A percentile compares a stretch with the other conserved stretches of the same genome.
Evolutionary conservation across 345 rosid species (phyloP).

Genomic region (Citropsis articulata): DNA sequence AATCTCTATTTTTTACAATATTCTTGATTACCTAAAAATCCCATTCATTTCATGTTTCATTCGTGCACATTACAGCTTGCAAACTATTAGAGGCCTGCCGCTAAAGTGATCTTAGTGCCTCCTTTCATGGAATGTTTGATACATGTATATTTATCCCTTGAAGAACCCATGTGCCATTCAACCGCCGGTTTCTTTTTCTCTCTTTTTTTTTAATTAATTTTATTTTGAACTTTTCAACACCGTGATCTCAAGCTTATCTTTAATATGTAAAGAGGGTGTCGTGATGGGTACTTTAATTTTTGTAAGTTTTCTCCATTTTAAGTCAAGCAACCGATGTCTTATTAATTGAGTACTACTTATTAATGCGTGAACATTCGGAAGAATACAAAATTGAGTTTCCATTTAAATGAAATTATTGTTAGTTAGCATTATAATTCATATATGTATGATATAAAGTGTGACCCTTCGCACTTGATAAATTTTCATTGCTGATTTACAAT

Average conservation of each 20-base stretch:
- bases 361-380: too few species aligned
- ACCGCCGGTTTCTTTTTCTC: background rate
- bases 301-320: background rate
- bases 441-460: too few species aligned
- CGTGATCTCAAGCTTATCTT: constrained; percentile 1
- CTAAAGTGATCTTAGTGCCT: background rate
- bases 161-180: background rate
- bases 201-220: background rate
- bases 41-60: background rate
- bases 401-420: too few species aligned
- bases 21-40: background rate
- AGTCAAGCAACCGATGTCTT: too few species aligned
- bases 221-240: background rate
- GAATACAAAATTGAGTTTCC: too few species aligned
- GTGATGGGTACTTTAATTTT: background rate
- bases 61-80: background rate
- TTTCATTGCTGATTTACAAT: too few species aligned
- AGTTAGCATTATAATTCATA: too few species aligned
- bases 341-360: too few species aligned
- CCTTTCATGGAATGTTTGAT: background rate
- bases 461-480: background rate
- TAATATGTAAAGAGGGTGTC: background rate
- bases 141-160: background rate
- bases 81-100: background rate
- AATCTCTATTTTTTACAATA: background rate